Conservation (phyloP, 768 basidiomycete species). For the Pulveroboletus sp. region DNA sequence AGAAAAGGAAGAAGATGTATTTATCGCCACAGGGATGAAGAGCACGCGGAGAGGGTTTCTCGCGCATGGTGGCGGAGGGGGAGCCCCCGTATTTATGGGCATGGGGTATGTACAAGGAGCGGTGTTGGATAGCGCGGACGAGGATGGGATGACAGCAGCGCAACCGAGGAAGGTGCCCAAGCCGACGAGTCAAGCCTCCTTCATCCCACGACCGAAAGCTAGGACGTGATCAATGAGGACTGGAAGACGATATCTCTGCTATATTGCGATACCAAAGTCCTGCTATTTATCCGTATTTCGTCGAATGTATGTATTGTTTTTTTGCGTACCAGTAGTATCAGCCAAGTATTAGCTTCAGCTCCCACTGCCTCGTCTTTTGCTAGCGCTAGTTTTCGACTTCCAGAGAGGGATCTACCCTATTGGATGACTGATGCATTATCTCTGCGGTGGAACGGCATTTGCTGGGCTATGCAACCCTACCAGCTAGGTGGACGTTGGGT, state of each 20-base stretch:
- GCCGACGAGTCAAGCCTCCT: conserved; percentile 13
- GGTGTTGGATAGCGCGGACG: conserved; percentile 27
- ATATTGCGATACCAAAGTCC: neutral
- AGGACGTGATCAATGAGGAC: conserved; percentile 8
- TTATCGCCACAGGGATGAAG: conserved; percentile 52
- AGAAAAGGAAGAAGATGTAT: conserved; percentile 40
- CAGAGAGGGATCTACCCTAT: too few relatives aligned
- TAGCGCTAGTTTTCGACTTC: too few relatives aligned
- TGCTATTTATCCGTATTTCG: conserved; percentile 28
- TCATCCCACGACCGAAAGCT: conserved; percentile 25
- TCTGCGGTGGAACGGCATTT: neutral
- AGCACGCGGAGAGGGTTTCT: conserved; percentile 58
- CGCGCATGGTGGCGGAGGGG: conserved; percentile 72
- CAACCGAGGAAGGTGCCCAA: conserved; percentile 7
- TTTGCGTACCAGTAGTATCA: too few relatives aligned
- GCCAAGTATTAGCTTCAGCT: too few relatives aligned
- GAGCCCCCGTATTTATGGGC: conserved; percentile 66
- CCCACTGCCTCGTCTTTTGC: too few relatives aligned
- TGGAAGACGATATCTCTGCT: conserved; percentile 9
- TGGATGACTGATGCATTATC: neutral
- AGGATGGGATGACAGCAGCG: neutral
- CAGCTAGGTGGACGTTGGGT: neutral
- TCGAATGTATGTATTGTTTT: conserved; percentile 16
- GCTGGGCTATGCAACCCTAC: neutral
- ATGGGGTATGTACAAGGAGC: conserved; percentile 62